Evolutionary conservation across 192 early-diverging fungal genomes (phyloP).

Genomic region (Gorgonomyces haynaldii): DNA sequence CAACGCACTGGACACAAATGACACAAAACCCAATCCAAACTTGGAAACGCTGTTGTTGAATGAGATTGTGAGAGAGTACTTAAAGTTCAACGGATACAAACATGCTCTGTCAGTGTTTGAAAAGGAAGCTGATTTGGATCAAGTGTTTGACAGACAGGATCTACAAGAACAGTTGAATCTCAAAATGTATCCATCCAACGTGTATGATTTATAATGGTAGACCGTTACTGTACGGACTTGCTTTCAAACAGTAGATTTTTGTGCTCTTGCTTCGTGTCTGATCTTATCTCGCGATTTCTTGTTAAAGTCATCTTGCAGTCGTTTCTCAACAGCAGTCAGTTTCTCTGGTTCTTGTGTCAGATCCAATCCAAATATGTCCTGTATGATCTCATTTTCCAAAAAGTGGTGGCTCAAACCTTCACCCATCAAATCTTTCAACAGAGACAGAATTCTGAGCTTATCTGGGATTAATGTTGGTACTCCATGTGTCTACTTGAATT

Average conservation of each 20-base stretch:
- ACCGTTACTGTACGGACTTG: slow-evolving; percentile 6
- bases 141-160: neutral
- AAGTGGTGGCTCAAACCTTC: slow-evolving; percentile 29
- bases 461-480: no score
- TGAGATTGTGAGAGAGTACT: slow-evolving; percentile 32
- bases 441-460: slow-evolving; percentile 23
- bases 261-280: no score
- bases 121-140: slow-evolving; percentile 1
- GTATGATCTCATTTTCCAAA: slow-evolving; percentile 27
- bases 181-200: neutral
- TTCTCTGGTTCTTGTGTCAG: no score
- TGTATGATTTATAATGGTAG: slow-evolving; percentile 1
- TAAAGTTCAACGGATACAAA: slow-evolving; percentile 24
- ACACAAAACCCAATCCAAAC: slow-evolving; percentile 6
- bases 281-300: no score
- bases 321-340: no score
- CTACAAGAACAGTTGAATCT: neutral
- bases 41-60: slow-evolving; percentile 27
- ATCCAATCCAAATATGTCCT: slow-evolving; percentile 23
- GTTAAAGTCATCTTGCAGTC: no score
- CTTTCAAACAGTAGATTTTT: no score
- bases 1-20: slow-evolving; percentile 16
- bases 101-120: slow-evolving; percentile 25
- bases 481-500: slow-evolving; percentile 45
- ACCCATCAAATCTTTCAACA: slow-evolving; percentile 16